Conservation (phyloP, 306 rosid genomes). For the Pyrus communis region DNA sequence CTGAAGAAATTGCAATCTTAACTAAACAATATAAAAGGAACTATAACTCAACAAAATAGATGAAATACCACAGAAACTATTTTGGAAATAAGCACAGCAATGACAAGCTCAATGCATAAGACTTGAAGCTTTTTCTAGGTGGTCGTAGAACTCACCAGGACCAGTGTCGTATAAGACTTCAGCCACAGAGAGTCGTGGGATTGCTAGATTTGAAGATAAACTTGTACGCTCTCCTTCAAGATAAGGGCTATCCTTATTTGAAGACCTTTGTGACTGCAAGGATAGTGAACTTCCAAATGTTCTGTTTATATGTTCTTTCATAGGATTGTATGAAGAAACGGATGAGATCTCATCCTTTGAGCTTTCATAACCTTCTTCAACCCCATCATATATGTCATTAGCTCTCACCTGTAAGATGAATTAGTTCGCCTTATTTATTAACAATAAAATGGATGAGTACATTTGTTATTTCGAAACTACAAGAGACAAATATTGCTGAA, state of each 20-base stretch:
- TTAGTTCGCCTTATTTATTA: conserved; percentile 22
- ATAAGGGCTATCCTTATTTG: conserved; percentile 39
- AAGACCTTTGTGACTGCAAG: conserved; percentile 70
- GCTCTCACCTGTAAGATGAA: conserved; percentile 68
- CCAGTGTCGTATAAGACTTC: conserved; percentile 62
- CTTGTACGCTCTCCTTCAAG: conserved; percentile 62
- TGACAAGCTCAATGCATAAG: background rate
- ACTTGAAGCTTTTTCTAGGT: conserved; percentile 4
- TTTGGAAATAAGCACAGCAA: background rate
- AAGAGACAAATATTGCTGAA: conserved; percentile 6
- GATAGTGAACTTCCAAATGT: conserved; percentile 79
- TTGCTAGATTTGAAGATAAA: conserved; percentile 63
- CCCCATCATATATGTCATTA: conserved; percentile 61
- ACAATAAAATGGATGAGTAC: conserved; percentile 7
- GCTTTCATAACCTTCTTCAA: conserved; percentile 93
- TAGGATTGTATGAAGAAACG: conserved; percentile 84
- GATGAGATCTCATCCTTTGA: conserved; percentile 89
- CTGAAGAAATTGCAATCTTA: background rate
- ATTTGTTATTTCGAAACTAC: background rate
- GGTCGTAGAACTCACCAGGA: conserved; percentile 43
- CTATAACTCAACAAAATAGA: background rate
- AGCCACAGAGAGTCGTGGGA: conserved; percentile 68
- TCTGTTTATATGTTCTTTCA: conserved; percentile 57
- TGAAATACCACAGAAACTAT: conserved; percentile 3
- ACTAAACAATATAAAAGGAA: background rate